Base-by-base conservation (phyloP, 768 basidiomycete genomes). In the Lepiota subincarnata region DNA sequence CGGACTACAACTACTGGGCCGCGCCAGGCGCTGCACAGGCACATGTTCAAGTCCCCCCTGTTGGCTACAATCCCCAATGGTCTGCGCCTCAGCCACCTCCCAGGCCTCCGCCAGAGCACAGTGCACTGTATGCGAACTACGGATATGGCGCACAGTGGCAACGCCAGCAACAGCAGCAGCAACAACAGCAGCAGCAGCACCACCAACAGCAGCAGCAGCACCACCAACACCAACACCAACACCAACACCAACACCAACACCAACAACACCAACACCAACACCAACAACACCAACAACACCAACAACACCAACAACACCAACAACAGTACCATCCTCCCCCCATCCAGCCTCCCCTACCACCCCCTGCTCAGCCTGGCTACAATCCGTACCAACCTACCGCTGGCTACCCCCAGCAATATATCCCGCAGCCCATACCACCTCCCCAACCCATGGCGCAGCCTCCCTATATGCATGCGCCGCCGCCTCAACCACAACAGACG, bases 41-140 rank as follows among this genome's bases (percentile, higher is more conserved):
- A 41, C 79, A 78, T 55, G 61, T 68, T n/a, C 83, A 82, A 61
- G 76, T 78, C 19, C 76, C 77, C 46, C 64, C 71, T 41, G 70
- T 73, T 50, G 73, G 66, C 53, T 88, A 84, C 59, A 80, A 76
- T 56, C 78, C 84, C 11, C 86, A 89, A 66, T 87, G 85, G 86
- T 74, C 72, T 48, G 66, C 81, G 12, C 76, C 83, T 3, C 86
- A 83, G 64, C 78, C 82, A 34, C 78, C 83, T 40, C 74, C 52
- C 0, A 22, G 85, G 45, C 86, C 87, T 28, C 75, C 88, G 28
- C 75, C 87, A 12, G 88, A 92, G 59, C 90, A 92, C 64, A 88
- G 85, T 64, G 85, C 88, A 20, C 70, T 94, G 18, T 95, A 94
- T 64, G 90, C 91, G 1, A 93, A 93, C 65, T 95, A 95, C 64